A percentile compares a stretch with the other conserved stretches of the same genome.
Conservation (phyloP, 1,284 basidiomycete species). For the Tremellales sp. region DNA sequence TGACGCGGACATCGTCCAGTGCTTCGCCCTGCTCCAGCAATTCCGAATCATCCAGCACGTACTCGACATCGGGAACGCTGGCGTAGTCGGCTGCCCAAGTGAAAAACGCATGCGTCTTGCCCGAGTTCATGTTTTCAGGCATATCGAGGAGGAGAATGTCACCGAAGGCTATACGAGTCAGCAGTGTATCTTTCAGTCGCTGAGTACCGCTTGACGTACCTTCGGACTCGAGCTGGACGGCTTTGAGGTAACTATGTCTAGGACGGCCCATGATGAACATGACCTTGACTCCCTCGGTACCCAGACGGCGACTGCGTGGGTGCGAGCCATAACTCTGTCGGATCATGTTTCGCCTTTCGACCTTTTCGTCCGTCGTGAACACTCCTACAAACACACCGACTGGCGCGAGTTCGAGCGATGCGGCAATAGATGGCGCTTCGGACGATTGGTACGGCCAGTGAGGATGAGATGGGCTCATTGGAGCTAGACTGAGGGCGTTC, state of each 20-base stretch:
- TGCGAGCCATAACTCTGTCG: conserved; percentile 87
- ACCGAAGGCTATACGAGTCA: conserved; percentile 74
- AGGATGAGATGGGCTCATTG: conserved; percentile 40
- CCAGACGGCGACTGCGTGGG: conserved; percentile 68
- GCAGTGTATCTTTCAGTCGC: conserved; percentile 6
- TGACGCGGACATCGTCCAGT: not conserved
- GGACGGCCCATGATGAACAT: conserved; percentile 90
- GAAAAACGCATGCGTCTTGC: conserved; percentile 53
- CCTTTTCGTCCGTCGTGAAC: conserved; percentile 80
- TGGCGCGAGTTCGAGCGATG: conserved; percentile 62
- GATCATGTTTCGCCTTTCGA: conserved; percentile 83
- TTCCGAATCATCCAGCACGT: conserved; percentile 7
- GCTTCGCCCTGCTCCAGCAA: not conserved
- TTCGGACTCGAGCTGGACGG: conserved; percentile 85
- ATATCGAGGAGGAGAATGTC: conserved; percentile 54
- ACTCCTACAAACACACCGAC: conserved; percentile 87
- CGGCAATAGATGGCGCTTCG: conserved; percentile 17
- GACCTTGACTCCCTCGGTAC: conserved; percentile 78
- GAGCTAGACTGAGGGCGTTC: conserved; percentile 17
- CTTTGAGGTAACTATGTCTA: conserved; percentile 68
- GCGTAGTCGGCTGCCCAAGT: conserved; percentile 74
- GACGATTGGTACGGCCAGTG: conserved; percentile 38
- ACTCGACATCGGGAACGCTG: conserved; percentile 65
- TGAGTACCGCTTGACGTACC: conserved; percentile 56
- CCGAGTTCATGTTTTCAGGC: conserved; percentile 53